Evolutionary conservation across 1,284 basidiomycete genomes (phyloP), one percentile per base, ranked within the genome.

Genomic region (Rhodotorula sp.): DNA sequence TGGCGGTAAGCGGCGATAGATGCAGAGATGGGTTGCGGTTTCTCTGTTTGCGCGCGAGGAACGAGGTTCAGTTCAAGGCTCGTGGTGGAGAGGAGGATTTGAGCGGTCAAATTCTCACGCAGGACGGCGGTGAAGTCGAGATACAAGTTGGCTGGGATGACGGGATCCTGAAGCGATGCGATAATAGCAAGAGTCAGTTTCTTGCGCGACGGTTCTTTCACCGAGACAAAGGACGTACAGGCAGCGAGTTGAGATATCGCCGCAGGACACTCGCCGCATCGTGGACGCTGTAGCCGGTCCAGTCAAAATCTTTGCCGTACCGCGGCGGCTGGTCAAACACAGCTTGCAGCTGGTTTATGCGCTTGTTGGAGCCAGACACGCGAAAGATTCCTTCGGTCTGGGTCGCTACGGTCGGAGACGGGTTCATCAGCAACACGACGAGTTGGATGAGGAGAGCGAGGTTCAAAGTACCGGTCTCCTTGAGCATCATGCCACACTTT

Each of bases 181-280:
- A 42, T 42, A 10, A 18, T 26, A 24, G 1, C 33, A 29, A 3
- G 17, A 8, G 30, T 37, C 8, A 33, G 22, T 17, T 22, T 20
- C 18, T 14, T 24, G 10, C 12, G n/a, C 24, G 33, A 55, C 18
- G 26, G 48, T 63, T 22, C 37, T 48, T 44, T 42, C 4, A 20
- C 7, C 29, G 37, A 3, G 26, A 51, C n/a, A 22, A 62, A 37
- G 14, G 30, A n/a, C 89, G 79, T 78, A 93, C 93, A 46, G 95
- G 94, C 90, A 98, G 93, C 79, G 91, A 90, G 10, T 95, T 98
- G 70, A 99, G 87, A 82, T 94, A 99, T 82, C 95, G 85, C 69
- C 95, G 86, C 79, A 99, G 91, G 64, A 99, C 93, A 77, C 91
- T 95, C 26, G 95, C 95, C 61, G 96, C 93, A 80, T 99, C 95